phyloP scores from a whole-genome alignment of 371 early-diverging fungal genomes.

The Gilbertella persicaria region DNA sequence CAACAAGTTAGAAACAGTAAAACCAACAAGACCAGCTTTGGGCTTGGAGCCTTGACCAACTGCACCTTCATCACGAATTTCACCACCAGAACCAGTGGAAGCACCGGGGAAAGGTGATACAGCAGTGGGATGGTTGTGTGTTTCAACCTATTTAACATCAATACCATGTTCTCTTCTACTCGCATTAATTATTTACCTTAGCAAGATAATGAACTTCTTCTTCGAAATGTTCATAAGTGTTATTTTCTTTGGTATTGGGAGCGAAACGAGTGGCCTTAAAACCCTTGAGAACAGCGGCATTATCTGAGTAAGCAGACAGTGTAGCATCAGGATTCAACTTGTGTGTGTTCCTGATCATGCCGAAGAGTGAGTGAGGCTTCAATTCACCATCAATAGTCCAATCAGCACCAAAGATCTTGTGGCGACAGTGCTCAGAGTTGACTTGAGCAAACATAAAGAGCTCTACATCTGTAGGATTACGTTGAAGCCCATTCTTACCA shows the following conservation, averaged over 20 bases:
- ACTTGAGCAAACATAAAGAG: conserved; percentile 99
- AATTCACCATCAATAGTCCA: conserved; percentile 92
- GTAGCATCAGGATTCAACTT: conserved; percentile 76
- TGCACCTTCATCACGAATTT: conserved; percentile 98
- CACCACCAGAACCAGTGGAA: conserved; percentile 93
- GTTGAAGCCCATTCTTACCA: conserved; percentile 49
- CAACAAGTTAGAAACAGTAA: conserved; percentile 87
- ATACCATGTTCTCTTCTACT: background rate
- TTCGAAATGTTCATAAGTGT: conserved; percentile 54
- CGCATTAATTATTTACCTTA: conserved; percentile 54
- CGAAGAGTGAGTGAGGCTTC: conserved; percentile 83
- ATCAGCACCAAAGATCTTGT: conserved; percentile 96
- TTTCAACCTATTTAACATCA: conserved; percentile 75
- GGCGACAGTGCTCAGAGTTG: conserved; percentile 98
- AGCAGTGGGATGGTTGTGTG: conserved; percentile 98
- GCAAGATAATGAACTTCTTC: conserved; percentile 85
- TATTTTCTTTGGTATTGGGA: conserved; percentile 44
- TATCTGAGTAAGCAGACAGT: conserved; percentile 95
- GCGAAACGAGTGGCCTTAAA: conserved; percentile 72
- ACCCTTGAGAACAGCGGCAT: conserved; percentile 94
- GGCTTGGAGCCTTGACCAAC: conserved; percentile 95
- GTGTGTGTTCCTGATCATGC: conserved; percentile 94
- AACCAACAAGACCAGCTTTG: conserved; percentile 93
- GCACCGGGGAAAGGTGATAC: conserved; percentile 98
- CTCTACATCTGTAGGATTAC: conserved; percentile 97